Percentiles rank a stretch among this genome's conserved stretches.
phyloP scores from a whole-genome alignment of 768 basidiomycete species.

The Butyriboletus loyo region DNA sequence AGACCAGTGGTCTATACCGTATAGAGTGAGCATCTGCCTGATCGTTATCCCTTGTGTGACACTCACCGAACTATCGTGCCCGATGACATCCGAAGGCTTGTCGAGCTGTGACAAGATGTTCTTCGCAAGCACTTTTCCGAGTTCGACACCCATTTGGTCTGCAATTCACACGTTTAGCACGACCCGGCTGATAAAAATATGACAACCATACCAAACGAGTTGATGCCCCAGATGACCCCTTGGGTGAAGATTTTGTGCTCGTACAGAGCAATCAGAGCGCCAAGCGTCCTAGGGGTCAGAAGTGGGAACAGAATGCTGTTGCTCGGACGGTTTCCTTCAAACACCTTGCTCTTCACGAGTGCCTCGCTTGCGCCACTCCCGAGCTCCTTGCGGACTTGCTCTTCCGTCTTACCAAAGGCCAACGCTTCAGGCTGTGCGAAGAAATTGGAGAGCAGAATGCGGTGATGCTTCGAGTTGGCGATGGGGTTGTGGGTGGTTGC shows the following conservation, averaged over 20 bases:
- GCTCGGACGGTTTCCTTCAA: conserved; percentile 95
- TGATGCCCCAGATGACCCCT: conserved; percentile 97
- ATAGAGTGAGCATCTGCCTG: conserved; percentile 2
- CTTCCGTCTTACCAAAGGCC: conserved; percentile 96
- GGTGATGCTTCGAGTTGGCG: conserved; percentile 84
- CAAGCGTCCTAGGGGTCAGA: conserved; percentile 86
- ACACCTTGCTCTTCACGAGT: conserved; percentile 94
- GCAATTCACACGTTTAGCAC: not conserved
- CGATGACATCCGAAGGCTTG: conserved; percentile 72
- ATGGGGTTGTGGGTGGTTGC: conserved; percentile 90
- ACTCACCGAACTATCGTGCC: conserved; percentile 82
- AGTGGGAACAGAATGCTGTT: conserved; percentile 95
- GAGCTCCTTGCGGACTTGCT: conserved; percentile 70
- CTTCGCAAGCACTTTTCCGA: conserved; percentile 97
- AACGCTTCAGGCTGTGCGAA: conserved; percentile 98
- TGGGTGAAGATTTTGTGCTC: conserved; percentile 99
- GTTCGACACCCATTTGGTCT: conserved; percentile 99
- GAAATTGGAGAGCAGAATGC: conserved; percentile 96
- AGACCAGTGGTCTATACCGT: conserved; percentile 79
- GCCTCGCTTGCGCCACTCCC: conserved; percentile 73
- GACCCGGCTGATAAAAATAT: not conserved
- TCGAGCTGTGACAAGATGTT: conserved; percentile 87
- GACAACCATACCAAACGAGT: conserved; percentile 79
- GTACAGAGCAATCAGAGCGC: conserved; percentile 84
- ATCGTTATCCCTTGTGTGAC: not conserved